phyloP scores from a whole-genome alignment of 129 eudicot genomes.

The Kitagawia praeruptora region DNA sequence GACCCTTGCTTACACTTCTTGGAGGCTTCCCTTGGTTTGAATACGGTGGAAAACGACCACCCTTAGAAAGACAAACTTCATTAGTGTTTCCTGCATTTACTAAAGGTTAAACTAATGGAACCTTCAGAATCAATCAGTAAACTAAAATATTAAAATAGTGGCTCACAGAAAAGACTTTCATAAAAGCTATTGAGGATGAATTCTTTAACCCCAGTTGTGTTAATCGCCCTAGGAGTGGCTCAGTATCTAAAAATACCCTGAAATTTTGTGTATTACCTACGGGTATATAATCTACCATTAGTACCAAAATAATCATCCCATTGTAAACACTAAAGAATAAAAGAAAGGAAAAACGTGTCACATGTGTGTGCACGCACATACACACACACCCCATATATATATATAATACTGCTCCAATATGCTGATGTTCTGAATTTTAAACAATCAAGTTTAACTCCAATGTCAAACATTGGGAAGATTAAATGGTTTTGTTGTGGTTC shows the following conservation, averaged over 20 bases:
- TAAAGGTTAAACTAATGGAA: conserved; percentile 2
- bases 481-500: neutral
- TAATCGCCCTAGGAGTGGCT: neutral
- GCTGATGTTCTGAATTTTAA: neutral
- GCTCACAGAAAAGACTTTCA: neutral
- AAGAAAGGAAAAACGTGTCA: neutral
- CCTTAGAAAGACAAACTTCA: conserved; percentile 80
- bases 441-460: too few species aligned
- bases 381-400: neutral
- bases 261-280: too few species aligned
- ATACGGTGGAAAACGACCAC: conserved; percentile 83
- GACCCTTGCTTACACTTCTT: conserved; percentile 64
- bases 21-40: conserved; percentile 80
- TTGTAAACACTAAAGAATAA: neutral
- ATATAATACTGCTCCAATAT: neutral
- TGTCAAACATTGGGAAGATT: neutral
- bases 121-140: neutral
- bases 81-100: conserved; percentile 51
- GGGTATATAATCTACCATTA: neutral
- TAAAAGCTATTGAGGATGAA: neutral
- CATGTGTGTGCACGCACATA: neutral
- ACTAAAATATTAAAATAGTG: neutral
- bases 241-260: neutral
- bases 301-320: neutral
- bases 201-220: neutral